Conservation (phyloP, 768 basidiomycete genomes). For the Coprinopsis marcescibilis region DNA sequence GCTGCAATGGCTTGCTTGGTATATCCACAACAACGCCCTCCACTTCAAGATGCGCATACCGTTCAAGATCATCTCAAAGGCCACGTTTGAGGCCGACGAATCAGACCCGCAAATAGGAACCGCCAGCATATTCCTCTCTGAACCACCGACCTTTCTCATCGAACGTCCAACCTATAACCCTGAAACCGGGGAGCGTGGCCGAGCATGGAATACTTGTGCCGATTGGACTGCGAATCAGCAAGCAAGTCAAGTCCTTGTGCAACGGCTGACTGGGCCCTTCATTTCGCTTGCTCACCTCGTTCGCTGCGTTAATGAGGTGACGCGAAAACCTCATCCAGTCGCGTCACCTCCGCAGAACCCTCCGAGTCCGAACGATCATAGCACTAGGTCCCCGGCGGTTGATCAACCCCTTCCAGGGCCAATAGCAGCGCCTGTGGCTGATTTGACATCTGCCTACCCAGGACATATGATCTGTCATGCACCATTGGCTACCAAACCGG, state of each 20-base stretch:
- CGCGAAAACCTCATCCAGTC: too few relatives aligned
- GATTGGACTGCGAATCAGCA: constrained; percentile 79
- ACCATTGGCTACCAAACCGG: not conserved
- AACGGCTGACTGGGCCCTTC: constrained; percentile 60
- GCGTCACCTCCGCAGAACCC: too few relatives aligned
- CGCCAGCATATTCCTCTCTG: constrained; percentile 60
- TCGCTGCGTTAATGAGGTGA: constrained; percentile 32
- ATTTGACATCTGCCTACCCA: constrained; percentile 22
- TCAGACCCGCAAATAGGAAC: constrained; percentile 50
- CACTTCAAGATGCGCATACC: constrained; percentile 86
- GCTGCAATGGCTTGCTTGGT: constrained; percentile 71
- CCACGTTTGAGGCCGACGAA: constrained; percentile 51
- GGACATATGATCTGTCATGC: not conserved
- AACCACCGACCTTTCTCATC: constrained; percentile 65
- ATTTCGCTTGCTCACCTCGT: constrained; percentile 54
- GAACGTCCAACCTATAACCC: constrained; percentile 32
- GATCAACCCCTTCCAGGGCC: too few relatives aligned
- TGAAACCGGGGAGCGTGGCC: constrained; percentile 28
- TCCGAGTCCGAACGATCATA: too few relatives aligned
- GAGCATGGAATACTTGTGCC: constrained; percentile 54
- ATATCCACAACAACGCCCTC: constrained; percentile 63
- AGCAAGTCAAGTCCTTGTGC: constrained; percentile 57
- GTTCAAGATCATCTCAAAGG: constrained; percentile 54
- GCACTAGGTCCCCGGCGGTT: too few relatives aligned
- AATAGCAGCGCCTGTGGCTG: too few relatives aligned